Percentiles rank a stretch among this genome's conserved stretches.
These are phyloP conservation scores for Pseudocercospora pini-densiflorae DNA, from an alignment of 2,329 filamentous ascomycete genomes.

Conservation along the genomic window DNA sequence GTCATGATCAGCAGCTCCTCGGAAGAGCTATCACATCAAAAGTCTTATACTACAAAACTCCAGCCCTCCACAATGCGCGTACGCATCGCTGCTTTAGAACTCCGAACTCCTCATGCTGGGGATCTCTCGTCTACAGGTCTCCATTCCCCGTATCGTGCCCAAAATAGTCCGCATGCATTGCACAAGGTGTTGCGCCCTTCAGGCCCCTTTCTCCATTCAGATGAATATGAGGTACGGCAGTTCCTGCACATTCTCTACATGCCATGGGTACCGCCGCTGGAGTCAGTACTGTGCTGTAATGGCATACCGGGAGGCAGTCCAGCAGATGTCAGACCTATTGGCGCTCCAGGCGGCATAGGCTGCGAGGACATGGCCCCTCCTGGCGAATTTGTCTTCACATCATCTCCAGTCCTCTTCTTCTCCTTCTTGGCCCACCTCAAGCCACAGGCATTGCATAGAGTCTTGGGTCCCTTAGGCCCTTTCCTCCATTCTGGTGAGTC, in stretches of 20 bases:
- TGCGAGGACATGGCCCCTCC: slow-evolving; percentile 21
- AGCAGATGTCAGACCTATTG: slow-evolving; percentile 21
- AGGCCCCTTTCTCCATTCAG: slow-evolving; percentile 94
- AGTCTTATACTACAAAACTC: background rate
- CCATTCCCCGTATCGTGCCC: slow-evolving; percentile 48
- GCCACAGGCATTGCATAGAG: slow-evolving; percentile 93
- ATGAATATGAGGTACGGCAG: slow-evolving; percentile 93
- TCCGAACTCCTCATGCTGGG: background rate
- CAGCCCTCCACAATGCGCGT: slow-evolving; percentile 15
- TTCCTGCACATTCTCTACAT: slow-evolving; percentile 44
- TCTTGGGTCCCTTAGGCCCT: slow-evolving; percentile 90
- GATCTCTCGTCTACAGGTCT: slow-evolving; percentile 31
- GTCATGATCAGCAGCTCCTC: background rate
- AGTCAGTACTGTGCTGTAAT: slow-evolving; percentile 30
- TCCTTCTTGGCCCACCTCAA: slow-evolving; percentile 47
- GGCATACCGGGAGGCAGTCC: slow-evolving; percentile 31
- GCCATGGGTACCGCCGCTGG: slow-evolving; percentile 17
- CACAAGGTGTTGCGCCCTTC: slow-evolving; percentile 92
- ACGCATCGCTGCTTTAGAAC: slow-evolving; percentile 11
- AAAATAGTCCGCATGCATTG: slow-evolving; percentile 77
- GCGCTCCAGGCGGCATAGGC: slow-evolving; percentile 20
- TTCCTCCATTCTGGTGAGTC: slow-evolving; percentile 97
- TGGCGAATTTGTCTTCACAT: slow-evolving; percentile 32
- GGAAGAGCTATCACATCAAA: background rate
- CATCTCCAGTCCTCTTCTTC: slow-evolving; percentile 41